Percentiles rank a stretch among this genome's conserved stretches.
phyloP scores from a whole-genome alignment of 208 protist species.

The Leptomonas pyrrhocoris region DNA sequence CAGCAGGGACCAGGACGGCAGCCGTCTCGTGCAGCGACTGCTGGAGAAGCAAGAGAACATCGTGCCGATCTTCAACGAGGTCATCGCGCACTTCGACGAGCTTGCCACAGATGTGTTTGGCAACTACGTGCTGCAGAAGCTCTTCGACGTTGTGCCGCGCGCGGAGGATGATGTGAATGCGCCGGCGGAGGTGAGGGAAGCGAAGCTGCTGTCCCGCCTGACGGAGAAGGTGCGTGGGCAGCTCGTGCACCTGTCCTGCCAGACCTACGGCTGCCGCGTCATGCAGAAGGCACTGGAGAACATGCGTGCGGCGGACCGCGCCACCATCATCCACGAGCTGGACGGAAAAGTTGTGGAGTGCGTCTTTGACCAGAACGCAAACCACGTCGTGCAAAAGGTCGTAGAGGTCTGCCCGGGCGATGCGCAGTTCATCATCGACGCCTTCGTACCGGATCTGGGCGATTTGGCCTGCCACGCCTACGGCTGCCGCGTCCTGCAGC shows the following conservation, averaged over 20 bases:
- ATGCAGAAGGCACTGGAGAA: conserved; percentile 96
- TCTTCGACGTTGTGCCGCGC: conserved; percentile 93
- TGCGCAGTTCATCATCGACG: conserved; percentile 94
- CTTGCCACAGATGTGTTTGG: conserved; percentile 97
- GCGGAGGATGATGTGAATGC: conserved; percentile 31
- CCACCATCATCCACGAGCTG: conserved; percentile 86
- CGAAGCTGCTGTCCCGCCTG: conserved; percentile 44
- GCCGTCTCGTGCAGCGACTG: conserved; percentile 96
- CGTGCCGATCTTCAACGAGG: conserved; percentile 88
- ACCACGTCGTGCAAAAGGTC: conserved; percentile 99
- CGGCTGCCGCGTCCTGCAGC: conserved; percentile 98
- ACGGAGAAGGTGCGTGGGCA: conserved; percentile 78
- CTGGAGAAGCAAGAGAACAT: conserved; percentile 90
- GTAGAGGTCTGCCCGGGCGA: conserved; percentile 93
- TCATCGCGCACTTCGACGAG: conserved; percentile 71
- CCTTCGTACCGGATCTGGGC: conserved; percentile 87
- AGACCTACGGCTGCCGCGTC: conserved; percentile 97
- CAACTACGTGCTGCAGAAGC: conserved; percentile 98
- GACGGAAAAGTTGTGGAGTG: conserved; percentile 89
- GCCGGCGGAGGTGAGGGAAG: conserved; percentile 13
- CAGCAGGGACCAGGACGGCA: conserved; percentile 95
- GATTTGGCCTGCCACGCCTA: conserved; percentile 96
- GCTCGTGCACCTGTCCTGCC: conserved; percentile 87
- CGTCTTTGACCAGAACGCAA: conserved; percentile 98
- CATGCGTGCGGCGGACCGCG: conserved; percentile 40